phyloP scores from a whole-genome alignment of 2,329 filamentous ascomycete genomes.

The Sordariomycetes sp. region DNA sequence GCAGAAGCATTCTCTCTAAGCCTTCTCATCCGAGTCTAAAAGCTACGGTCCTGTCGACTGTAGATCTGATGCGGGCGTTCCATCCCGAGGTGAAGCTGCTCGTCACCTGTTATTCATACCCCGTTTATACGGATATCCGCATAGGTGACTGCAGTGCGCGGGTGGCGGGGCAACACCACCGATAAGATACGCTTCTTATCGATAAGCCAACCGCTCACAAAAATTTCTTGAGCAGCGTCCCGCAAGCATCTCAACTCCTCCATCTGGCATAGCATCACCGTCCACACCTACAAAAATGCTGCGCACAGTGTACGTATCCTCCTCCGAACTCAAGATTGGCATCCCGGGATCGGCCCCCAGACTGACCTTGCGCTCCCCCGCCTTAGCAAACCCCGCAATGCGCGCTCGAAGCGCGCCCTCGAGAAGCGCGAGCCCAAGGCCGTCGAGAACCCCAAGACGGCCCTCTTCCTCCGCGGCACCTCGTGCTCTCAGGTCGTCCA shows the following conservation, averaged over 20 bases:
- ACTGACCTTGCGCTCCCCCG: background rate
- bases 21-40: too few relatives aligned
- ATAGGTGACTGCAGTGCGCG: background rate
- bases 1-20: too few relatives aligned
- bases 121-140: background rate
- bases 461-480: slow-evolving; percentile 80
- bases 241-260: background rate
- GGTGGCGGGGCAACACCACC: background rate
- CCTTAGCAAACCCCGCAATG: slow-evolving; percentile 47
- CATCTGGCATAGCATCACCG: background rate
- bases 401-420: slow-evolving; percentile 87
- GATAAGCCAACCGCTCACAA: slow-evolving; percentile 1
- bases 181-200: slow-evolving; percentile 4
- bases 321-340: background rate
- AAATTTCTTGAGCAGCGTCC: background rate
- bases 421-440: slow-evolving; percentile 86
- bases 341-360: background rate
- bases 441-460: slow-evolving; percentile 79
- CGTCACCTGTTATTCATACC: too few relatives aligned
- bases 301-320: slow-evolving; percentile 3
- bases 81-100: too few relatives aligned
- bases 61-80: too few relatives aligned
- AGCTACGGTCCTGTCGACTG: too few relatives aligned
- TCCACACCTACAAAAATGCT: background rate
- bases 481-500: slow-evolving; percentile 73